A percentile compares a stretch with the other conserved stretches of the same genome.
phyloP scores from a whole-genome alignment of 176 grass and related monocot species.

The Dactylis glomerata region DNA sequence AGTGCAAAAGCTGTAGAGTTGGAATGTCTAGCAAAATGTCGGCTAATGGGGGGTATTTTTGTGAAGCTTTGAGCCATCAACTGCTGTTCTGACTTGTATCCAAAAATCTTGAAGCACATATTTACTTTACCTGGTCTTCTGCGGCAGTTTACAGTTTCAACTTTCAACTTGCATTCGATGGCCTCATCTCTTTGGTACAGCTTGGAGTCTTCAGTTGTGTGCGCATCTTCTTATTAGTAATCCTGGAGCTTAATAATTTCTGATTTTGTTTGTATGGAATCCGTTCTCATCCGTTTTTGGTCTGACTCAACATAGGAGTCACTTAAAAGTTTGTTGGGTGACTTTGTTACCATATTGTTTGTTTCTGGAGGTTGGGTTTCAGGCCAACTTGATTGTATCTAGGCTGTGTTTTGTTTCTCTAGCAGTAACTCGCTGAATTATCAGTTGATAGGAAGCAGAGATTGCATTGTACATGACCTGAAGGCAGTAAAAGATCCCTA shows the following conservation, averaged over 20 bases:
- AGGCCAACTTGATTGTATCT: not conserved
- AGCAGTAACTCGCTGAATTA: not conserved
- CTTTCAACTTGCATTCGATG: not conserved
- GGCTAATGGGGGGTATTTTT: not conserved
- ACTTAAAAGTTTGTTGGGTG: not conserved
- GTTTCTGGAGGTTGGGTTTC: not conserved
- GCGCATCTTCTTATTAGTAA: not conserved
- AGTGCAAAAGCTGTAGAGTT: not conserved
- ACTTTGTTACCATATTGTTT: not conserved
- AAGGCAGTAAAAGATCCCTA: not conserved
- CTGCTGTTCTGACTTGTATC: not conserved
- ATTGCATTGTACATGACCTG: slow-evolving; percentile 4
- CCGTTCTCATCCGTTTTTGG: not conserved
- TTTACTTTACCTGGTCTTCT: not conserved
- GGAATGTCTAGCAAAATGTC: not conserved
- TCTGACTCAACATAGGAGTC: not conserved
- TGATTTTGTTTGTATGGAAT: not conserved
- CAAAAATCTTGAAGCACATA: not conserved
- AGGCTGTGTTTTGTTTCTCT: not conserved
- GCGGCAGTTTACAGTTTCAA: not conserved
- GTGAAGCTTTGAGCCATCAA: not conserved
- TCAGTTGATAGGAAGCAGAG: not conserved
- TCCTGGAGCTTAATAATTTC: not conserved
- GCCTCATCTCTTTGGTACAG: not conserved
- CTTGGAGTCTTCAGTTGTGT: not conserved